phyloP scores from a whole-genome alignment of 345 rosid genomes.

The Citrus hindsii region DNA sequence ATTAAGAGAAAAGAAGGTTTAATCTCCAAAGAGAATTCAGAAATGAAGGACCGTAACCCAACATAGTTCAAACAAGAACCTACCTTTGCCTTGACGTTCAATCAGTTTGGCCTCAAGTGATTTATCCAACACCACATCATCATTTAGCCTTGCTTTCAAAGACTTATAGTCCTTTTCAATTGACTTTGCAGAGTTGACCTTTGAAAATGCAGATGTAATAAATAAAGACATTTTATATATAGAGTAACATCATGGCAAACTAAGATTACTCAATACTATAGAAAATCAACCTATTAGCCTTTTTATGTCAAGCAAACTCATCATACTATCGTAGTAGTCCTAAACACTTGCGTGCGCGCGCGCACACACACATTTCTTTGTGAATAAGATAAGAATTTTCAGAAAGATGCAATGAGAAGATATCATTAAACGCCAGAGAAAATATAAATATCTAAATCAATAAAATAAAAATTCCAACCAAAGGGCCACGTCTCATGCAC shows the following conservation, averaged over 20 bases:
- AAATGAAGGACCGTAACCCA: neutral
- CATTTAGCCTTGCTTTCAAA: slow-evolving; percentile 60
- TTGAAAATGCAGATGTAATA: slow-evolving; percentile 15
- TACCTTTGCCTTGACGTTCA: slow-evolving; percentile 72
- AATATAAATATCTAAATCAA: neutral
- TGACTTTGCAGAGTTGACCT: slow-evolving; percentile 79
- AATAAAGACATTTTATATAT: neutral
- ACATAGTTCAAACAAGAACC: slow-evolving; percentile 16
- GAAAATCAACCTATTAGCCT: neutral
- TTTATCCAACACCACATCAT: slow-evolving; percentile 59
- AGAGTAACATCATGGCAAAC: neutral
- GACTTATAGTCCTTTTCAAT: slow-evolving; percentile 73
- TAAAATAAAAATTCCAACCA: neutral
- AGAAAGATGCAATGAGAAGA: neutral
- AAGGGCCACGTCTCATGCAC: neutral
- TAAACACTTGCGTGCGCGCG: no score
- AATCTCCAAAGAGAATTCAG: neutral
- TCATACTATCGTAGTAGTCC: neutral
- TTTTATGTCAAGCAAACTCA: neutral
- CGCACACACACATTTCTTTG: neutral
- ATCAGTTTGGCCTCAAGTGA: slow-evolving; percentile 71
- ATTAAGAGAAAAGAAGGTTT: neutral
- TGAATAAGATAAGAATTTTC: neutral
- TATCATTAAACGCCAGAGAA: neutral
- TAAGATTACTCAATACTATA: neutral